Percentiles rank a stretch among this genome's conserved stretches.
Evolutionary conservation across 2,329 filamentous ascomycete species (phyloP).

Genomic region (Fusarium dimerum): DNA sequence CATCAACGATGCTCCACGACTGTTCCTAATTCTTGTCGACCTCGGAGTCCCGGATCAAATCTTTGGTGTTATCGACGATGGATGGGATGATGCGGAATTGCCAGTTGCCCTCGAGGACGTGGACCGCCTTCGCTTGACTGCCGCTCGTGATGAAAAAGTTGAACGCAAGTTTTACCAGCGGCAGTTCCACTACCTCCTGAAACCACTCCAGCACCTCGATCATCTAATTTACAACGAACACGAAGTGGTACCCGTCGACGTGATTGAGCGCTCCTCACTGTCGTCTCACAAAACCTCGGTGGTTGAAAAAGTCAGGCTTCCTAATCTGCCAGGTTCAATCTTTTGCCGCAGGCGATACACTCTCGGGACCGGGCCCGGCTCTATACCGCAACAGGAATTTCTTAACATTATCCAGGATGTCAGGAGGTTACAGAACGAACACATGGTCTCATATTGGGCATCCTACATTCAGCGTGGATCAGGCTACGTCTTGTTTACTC

Average conservation of each 20-base stretch:
- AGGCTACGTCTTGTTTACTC: constrained; percentile 68
- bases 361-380: constrained; percentile 45
- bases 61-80: constrained; percentile 73
- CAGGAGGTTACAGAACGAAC: constrained; percentile 62
- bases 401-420: constrained; percentile 61
- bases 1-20: constrained; percentile 63
- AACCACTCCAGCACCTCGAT: constrained; percentile 59
- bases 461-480: constrained; percentile 66
- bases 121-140: constrained; percentile 61
- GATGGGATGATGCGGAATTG: constrained; percentile 75
- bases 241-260: constrained; percentile 70
- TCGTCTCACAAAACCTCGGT: constrained; percentile 37
- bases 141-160: constrained; percentile 60
- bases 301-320: constrained; percentile 63
- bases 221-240: constrained; percentile 66
- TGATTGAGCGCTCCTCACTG: constrained; percentile 58
- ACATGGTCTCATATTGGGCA: constrained; percentile 70
- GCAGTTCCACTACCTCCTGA: constrained; percentile 71
- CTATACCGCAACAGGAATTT: constrained; percentile 56
- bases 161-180: constrained; percentile 69
- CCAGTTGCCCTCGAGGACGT: constrained; percentile 68
- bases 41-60: constrained; percentile 72
- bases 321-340: constrained; percentile 57
- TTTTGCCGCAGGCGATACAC: constrained; percentile 61
- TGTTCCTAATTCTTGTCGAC: constrained; percentile 72